A percentile compares a stretch with the other conserved stretches of the same genome.
These are phyloP conservation scores for Tremella yokohamensis DNA, from an alignment of 768 basidiomycete species.

Conservation along the genomic window DNA sequence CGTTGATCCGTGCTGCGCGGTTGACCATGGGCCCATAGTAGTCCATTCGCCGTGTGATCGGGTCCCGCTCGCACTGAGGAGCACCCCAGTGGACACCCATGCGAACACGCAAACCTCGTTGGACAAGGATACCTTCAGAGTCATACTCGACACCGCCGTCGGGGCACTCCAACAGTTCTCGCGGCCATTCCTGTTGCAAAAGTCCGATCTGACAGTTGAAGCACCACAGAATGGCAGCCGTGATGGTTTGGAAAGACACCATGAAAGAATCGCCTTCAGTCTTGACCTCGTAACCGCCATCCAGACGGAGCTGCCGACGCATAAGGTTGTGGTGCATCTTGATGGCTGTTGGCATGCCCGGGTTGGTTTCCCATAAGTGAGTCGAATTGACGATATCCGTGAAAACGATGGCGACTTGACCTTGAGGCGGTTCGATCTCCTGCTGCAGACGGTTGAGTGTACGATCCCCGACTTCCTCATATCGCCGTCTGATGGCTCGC, in stretches of 20 bases:
- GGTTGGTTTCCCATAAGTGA: constrained; percentile 90
- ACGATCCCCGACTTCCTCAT: constrained; percentile 50
- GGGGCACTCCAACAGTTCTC: constrained; percentile 85
- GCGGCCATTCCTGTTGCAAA: constrained; percentile 78
- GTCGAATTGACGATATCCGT: constrained; percentile 98
- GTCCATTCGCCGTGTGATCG: constrained; percentile 91
- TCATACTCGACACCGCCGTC: constrained; percentile 81
- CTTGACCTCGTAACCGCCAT: constrained; percentile 97
- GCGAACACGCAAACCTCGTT: constrained; percentile 84
- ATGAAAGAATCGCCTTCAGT: constrained; percentile 99
- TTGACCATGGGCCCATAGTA: constrained; percentile 97
- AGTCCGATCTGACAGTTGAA: constrained; percentile 79
- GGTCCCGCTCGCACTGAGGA: constrained; percentile 86
- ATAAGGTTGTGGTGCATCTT: constrained; percentile 81
- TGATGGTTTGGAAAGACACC: constrained; percentile 89
- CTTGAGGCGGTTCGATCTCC: constrained; percentile 78
- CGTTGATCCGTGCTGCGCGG: constrained; percentile 78
- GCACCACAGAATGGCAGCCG: constrained; percentile 85
- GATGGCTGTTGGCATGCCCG: constrained; percentile 92
- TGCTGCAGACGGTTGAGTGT: constrained; percentile 57
- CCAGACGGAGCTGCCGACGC: constrained; percentile 76
- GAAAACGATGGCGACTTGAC: constrained; percentile 88
- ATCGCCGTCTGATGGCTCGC: constrained; percentile 37
- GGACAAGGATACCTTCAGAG: constrained; percentile 63
- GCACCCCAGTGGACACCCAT: constrained; percentile 96